phyloP scores from a whole-genome alignment of 164 flowering plant species.

The Magnolia sinica region DNA sequence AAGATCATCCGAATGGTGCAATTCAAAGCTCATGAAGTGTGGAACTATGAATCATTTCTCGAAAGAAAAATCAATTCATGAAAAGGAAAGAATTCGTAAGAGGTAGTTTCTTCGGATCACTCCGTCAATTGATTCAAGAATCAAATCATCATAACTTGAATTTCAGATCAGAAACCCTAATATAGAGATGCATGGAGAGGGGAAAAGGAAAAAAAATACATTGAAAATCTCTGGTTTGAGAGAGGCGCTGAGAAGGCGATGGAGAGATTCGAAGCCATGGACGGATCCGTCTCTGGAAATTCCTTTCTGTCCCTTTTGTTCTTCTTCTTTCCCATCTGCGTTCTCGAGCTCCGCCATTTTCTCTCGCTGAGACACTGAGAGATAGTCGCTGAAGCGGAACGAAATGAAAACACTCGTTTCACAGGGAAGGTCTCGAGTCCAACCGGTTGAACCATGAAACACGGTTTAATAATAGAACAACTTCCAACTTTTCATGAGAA shows the following conservation, averaged over 20 bases:
- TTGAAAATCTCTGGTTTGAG: conserved; percentile 67
- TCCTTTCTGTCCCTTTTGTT: not conserved
- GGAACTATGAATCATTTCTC: not conserved
- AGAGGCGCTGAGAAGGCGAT: conserved; percentile 54
- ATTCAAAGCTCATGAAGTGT: too few species aligned
- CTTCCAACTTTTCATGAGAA: too few species aligned
- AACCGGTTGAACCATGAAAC: too few species aligned
- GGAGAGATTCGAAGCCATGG: conserved; percentile 77
- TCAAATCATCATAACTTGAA: too few species aligned
- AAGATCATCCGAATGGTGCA: too few species aligned
- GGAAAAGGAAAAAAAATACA: conserved; percentile 29
- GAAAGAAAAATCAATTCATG: not conserved
- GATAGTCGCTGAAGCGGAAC: not conserved
- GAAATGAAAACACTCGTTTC: not conserved
- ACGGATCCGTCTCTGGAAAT: conserved; percentile 48
- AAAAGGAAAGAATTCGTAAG: too few species aligned
- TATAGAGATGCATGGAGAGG: not conserved
- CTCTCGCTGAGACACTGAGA: not conserved
- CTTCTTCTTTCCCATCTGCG: not conserved
- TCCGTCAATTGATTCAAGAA: too few species aligned
- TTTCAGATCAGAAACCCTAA: not conserved
- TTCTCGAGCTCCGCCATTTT: not conserved
- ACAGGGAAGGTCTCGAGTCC: too few species aligned
- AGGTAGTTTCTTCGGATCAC: too few species aligned
- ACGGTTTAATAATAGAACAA: too few species aligned